Evolutionary conservation across 352 stramenopile species (phyloP), one percentile per base, ranked within the genome.

Genomic region (Pythium brassicae): DNA sequence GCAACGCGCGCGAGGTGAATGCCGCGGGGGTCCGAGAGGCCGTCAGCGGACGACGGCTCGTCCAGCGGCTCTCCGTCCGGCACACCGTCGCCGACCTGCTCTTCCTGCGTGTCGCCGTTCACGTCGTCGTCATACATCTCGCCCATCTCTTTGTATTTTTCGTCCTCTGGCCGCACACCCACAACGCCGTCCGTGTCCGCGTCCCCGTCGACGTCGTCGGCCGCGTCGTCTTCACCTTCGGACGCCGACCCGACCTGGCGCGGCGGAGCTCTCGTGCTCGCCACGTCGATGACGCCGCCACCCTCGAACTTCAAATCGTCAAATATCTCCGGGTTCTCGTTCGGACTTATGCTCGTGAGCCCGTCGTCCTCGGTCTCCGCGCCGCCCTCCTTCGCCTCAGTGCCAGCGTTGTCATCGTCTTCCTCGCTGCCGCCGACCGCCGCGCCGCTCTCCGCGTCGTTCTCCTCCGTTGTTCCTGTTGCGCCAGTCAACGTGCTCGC

Each of bases 271-370:
- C 47, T 55, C 54, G 27, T 61, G 50, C n/a, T 61, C 43, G 66
- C 82, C 42, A 94, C 69, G 62, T 92, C 79, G 58, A 94, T 92
- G 34, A 94, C 81, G 44, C 87, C 85, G 22, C 85, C 74, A 43
- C 77, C 83, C 56, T 92, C 85, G 66, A 94, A 94, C 61, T 94
- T 90, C 48, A 94, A 71, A 4, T 83, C 85, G 40, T 93, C 83
- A 50, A 94, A 94, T 27, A 94, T 86, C 56, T 85, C 81, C 20
- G 93, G 59, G 53, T 94, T 83, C 22, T 84, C 78, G 51, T 83
- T 87, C 39, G 89, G 59, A 58, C 82, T 91, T 60, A 90, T 71
- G 53, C 65, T 91, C 29, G 77, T 92, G 40, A 89, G 65, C 22
- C 70, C 71, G 29, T 87, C 74, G 20, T 89, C 77, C 54, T 86